Conservation (phyloP, 345 rosid species). For the Arabis hirsuta region DNA sequence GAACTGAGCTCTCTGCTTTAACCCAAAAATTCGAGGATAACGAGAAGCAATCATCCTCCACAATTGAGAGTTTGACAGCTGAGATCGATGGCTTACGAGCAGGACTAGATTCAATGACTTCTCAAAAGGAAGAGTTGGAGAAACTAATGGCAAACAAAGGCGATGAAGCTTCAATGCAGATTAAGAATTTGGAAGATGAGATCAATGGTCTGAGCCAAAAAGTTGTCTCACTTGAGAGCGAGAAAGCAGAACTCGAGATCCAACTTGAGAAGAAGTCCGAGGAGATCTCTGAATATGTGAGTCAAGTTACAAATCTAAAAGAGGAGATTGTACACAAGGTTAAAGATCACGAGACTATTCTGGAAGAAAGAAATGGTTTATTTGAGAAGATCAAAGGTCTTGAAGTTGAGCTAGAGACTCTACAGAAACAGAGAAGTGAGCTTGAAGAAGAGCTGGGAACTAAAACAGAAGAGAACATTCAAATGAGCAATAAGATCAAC, state of each 20-base stretch:
- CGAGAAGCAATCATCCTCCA: conserved; percentile 57
- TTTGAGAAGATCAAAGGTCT: conserved; percentile 48
- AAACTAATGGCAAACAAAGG: conserved; percentile 53
- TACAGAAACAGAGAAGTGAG: conserved; percentile 53
- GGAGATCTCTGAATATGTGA: conserved; percentile 57
- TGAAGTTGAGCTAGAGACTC: conserved; percentile 47
- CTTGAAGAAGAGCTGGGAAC: conserved; percentile 52
- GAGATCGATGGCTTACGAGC: conserved; percentile 51
- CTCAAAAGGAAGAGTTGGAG: conserved; percentile 68
- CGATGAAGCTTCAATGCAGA: conserved; percentile 58
- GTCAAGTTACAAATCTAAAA: conserved; percentile 51
- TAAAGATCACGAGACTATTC: conserved; percentile 47
- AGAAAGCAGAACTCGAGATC: conserved; percentile 58
- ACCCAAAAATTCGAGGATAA: conserved; percentile 59
- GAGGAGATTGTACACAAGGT: conserved; percentile 47
- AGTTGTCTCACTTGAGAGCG: conserved; percentile 54
- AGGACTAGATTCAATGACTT: conserved; percentile 48
- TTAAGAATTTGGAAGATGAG: conserved; percentile 59
- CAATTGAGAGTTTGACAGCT: conserved; percentile 57
- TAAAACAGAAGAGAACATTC: conserved; percentile 46
- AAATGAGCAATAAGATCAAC: conserved; percentile 44
- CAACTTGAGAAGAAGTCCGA: conserved; percentile 59
- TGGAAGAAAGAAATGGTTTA: conserved; percentile 56
- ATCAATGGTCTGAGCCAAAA: conserved; percentile 54
- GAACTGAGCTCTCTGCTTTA: conserved; percentile 53